Conservation (phyloP, 148 eudicot species). For the Polygonum maritimum region DNA sequence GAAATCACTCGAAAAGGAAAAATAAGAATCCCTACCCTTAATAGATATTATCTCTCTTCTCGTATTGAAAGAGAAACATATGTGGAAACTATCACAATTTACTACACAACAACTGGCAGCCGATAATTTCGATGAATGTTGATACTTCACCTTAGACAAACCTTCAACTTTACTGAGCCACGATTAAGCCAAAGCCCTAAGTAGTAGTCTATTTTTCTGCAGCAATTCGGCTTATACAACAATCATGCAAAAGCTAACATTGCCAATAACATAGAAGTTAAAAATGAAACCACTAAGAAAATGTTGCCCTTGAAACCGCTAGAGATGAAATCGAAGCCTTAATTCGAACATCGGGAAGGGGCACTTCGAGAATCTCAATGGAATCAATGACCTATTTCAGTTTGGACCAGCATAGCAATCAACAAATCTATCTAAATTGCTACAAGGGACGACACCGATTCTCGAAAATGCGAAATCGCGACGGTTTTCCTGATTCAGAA, state of each 20-base stretch:
- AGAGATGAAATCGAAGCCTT: conserved; percentile 1
- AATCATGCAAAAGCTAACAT: not conserved
- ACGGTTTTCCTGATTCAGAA: not conserved
- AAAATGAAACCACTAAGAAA: not conserved
- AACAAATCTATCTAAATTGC: not conserved
- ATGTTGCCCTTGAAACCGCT: not conserved
- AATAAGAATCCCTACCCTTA: not conserved
- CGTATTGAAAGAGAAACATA: not conserved
- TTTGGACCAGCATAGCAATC: not conserved
- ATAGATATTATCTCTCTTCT: not conserved
- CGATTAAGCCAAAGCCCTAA: not conserved
- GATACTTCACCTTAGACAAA: not conserved
- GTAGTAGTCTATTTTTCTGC: not conserved
- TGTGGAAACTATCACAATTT: not conserved
- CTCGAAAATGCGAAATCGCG: not conserved
- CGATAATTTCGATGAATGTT: not conserved
- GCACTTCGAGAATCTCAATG: not conserved
- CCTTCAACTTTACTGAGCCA: not conserved
- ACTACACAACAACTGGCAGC: not conserved
- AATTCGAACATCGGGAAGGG: not conserved
- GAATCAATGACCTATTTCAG: not conserved
- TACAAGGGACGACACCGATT: not conserved
- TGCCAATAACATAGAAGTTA: not conserved
- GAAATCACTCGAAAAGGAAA: not conserved
- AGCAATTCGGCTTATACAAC: not conserved